Evolutionary conservation across 352 stramenopile genomes (phyloP), one percentile per base, ranked within the genome.

Genomic region (Phytophthora chlamydospora): DNA sequence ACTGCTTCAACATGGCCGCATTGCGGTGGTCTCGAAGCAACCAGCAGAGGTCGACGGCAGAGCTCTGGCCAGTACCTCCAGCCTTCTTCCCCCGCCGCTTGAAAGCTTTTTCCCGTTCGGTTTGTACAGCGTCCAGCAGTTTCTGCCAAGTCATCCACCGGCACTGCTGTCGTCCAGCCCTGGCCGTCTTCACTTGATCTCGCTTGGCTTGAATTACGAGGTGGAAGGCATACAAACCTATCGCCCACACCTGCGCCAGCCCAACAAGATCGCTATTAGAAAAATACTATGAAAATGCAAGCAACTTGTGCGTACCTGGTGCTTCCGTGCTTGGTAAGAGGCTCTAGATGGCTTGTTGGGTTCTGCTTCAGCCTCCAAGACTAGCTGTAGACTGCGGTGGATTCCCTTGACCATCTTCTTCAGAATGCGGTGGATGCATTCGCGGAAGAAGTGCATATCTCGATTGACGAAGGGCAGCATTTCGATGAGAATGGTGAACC

Each of bases 401-500:
- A 91, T 77, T 4, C 78, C 70, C 42, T 71, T 79, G 36, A 63
- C 65, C 19, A 68, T 85, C 49, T 86, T 89, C 19, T 46, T 68
- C 8, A 91, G 43, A 31, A 90, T 71, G 16, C 56, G 45, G 9
- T 21, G 40, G 3, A 81, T 55, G 29, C 54, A 69, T 12, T 59
- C 33, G 32, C 71, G 51, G 35, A 91, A 80, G 52, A 89, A 90
- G 2, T 45, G 39, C 62, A 65, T 75, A 24, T 64, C 56, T 35
- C 33, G 43, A 32, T 80, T 85, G 14, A 79, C 70, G 31, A 85
- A 83, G 4, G 80, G 80, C 33, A 89, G 55, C 69, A 84, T 85
- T 27, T 83, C 57, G 19, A 83, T 49, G 33, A 91, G 62, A 42
- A 82, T 39, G 4, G 63, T 56, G 49, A 91, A 90, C 14, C 82